Percentiles rank a stretch among this genome's conserved stretches.
Evolutionary conservation across 495 filamentous ascomycete genomes (phyloP).

Genomic region (Astrothelium subdiscretum): DNA sequence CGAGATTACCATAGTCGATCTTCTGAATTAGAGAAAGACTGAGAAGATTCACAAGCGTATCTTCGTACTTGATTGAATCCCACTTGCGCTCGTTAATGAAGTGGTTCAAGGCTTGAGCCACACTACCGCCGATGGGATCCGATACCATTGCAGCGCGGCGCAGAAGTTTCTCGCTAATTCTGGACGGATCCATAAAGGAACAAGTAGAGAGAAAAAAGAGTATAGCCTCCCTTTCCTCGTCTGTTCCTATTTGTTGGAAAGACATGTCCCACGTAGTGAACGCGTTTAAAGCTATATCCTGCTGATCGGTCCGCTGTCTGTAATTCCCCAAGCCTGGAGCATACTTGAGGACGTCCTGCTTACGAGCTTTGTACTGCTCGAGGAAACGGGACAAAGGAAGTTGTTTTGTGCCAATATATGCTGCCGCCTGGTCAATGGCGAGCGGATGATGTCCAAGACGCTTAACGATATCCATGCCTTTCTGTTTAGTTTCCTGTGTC

Average conservation of each 20-base stretch:
- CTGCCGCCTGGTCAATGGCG: neutral
- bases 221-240: neutral
- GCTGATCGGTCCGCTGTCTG: neutral
- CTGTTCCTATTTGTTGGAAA: neutral
- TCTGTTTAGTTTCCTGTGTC: neutral
- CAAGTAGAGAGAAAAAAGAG: neutral
- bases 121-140: neutral
- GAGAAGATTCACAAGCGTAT: neutral
- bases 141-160: neutral
- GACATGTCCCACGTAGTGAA: neutral
- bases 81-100: neutral
- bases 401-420: neutral
- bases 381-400: neutral
- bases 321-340: neutral
- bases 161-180: neutral
- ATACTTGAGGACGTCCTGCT: neutral
- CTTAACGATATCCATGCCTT: neutral
- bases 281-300: neutral
- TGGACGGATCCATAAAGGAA: neutral
- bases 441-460: neutral
- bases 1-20: neutral
- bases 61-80: neutral
- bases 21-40: neutral
- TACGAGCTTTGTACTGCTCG: neutral
- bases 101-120: too few species aligned